A percentile compares a stretch with the other conserved stretches of the same genome.
Conservation (phyloP, 768 basidiomycete genomes). For the Tylopilus vinaceipallidus region DNA sequence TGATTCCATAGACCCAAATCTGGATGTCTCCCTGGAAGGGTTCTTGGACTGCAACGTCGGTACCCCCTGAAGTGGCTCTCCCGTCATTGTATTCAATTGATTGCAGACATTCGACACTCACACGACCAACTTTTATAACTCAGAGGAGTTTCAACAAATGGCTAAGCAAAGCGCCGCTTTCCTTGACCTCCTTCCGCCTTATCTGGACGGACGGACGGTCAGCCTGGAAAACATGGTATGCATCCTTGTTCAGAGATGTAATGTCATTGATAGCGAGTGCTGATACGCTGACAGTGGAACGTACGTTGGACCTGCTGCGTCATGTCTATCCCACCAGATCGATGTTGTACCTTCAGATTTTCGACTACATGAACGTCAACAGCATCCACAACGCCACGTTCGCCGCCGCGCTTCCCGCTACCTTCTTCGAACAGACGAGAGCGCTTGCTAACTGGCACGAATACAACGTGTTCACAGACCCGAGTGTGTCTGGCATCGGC, state of each 20-base stretch:
- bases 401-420: constrained; percentile 41
- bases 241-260: not conserved
- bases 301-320: constrained; percentile 27
- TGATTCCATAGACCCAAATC: constrained; percentile 58
- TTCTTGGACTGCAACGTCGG: constrained; percentile 58
- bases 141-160: constrained; percentile 47
- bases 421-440: constrained; percentile 52
- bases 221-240: constrained; percentile 58
- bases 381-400: constrained; percentile 64
- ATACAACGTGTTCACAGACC: constrained; percentile 61
- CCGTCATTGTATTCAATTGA: not conserved
- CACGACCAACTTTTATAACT: constrained; percentile 54
- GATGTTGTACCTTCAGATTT: constrained; percentile 42
- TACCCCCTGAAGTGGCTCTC: not conserved
- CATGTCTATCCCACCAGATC: not conserved
- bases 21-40: constrained; percentile 66
- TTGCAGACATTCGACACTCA: constrained; percentile 46
- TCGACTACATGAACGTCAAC: constrained; percentile 73
- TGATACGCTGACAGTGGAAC: constrained; percentile 40
- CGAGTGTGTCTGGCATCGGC: constrained; percentile 54
- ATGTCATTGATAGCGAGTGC: not conserved
- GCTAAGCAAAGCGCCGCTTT: constrained; percentile 45
- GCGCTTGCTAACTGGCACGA: constrained; percentile 73
- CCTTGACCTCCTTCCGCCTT: constrained; percentile 46
- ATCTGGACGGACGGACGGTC: constrained; percentile 52